A percentile compares a stretch with the other conserved stretches of the same genome.
These are phyloP conservation scores for Luzula sylvatica DNA, from an alignment of 176 grass and related monocot species.

Conservation along the genomic window DNA sequence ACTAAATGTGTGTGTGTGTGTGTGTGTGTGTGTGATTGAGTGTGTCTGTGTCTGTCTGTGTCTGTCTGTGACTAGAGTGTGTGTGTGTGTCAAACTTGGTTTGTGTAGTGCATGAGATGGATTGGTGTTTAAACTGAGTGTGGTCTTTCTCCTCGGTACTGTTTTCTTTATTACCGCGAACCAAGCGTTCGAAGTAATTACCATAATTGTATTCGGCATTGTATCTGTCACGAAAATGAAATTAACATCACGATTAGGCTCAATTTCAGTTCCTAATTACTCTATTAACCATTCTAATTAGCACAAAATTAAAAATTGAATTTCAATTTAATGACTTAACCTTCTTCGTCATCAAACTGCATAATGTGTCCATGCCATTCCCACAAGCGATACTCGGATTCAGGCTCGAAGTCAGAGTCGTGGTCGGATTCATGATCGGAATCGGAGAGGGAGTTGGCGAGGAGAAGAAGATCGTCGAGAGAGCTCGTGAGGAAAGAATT, in stretches of 20 bases:
- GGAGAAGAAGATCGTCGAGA: conserved; percentile 86
- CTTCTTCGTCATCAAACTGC: conserved; percentile 82
- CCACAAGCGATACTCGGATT: conserved; percentile 82
- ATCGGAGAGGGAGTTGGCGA: conserved; percentile 44
- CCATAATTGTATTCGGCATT: conserved; percentile 84
- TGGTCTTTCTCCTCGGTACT: conserved; percentile 52
- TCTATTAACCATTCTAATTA: too few species aligned
- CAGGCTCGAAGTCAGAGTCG: conserved; percentile 13
- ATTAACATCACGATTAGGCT: too few species aligned
- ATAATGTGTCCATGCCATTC: conserved; percentile 98
- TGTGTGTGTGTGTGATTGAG: too few species aligned
- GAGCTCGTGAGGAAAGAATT: conserved; percentile 92
- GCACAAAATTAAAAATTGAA: too few species aligned
- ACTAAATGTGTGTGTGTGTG: too few species aligned
- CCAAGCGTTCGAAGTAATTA: conserved; percentile 69
- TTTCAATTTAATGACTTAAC: too few species aligned
- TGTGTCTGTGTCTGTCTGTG: too few species aligned
- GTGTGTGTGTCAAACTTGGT: too few species aligned
- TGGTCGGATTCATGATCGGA: conserved; percentile 21
- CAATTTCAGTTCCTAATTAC: too few species aligned
- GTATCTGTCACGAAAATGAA: conserved; percentile 49
- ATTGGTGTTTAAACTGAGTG: too few species aligned
- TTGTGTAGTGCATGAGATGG: too few species aligned
- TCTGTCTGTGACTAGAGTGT: too few species aligned
- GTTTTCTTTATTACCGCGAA: conserved; percentile 38